phyloP scores from a whole-genome alignment of 139 green algal genomes.

The Yamagishiella unicocca region DNA sequence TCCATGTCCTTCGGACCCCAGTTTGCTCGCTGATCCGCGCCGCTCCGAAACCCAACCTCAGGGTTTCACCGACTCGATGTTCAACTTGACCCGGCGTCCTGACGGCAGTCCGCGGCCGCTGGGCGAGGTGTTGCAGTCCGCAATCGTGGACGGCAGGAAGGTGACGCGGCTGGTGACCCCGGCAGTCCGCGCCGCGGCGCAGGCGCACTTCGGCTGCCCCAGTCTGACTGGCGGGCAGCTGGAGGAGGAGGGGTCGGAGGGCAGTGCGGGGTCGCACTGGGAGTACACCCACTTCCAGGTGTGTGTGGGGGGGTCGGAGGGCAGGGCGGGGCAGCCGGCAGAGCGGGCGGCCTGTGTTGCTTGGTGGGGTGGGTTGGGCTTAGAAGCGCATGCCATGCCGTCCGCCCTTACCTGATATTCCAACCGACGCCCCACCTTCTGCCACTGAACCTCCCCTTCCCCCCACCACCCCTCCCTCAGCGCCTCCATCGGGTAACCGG shows the following conservation, averaged over 20 bases:
- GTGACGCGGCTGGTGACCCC: constrained; percentile 47
- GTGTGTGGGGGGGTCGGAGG: neutral
- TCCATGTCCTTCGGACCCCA: too few relatives aligned
- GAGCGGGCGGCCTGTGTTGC: neutral
- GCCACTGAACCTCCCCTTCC: too few relatives aligned
- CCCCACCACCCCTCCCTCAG: neutral
- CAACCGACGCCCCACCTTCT: too few relatives aligned
- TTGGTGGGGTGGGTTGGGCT: too few relatives aligned
- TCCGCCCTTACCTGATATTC: too few relatives aligned
- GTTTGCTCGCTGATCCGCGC: too few relatives aligned
- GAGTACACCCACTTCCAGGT: constrained; percentile 69
- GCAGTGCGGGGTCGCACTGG: constrained; percentile 75
- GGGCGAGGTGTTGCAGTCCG: constrained; percentile 46
- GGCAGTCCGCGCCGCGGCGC: constrained; percentile 50
- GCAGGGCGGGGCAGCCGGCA: neutral
- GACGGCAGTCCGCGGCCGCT: constrained; percentile 52
- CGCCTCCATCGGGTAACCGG: too few relatives aligned
- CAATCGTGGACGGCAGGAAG: neutral
- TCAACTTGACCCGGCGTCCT: constrained; percentile 52
- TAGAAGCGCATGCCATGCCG: too few relatives aligned
- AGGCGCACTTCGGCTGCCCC: constrained; percentile 72
- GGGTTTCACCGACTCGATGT: constrained; percentile 63
- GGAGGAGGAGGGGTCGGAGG: constrained; percentile 73
- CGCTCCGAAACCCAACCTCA: too few relatives aligned
- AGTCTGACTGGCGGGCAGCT: constrained; percentile 68